Percentiles rank a stretch among this genome's conserved stretches.
These are phyloP conservation scores for Capronia americana DNA, from an alignment of 2,329 filamentous ascomycete species.

Conservation along the genomic window DNA sequence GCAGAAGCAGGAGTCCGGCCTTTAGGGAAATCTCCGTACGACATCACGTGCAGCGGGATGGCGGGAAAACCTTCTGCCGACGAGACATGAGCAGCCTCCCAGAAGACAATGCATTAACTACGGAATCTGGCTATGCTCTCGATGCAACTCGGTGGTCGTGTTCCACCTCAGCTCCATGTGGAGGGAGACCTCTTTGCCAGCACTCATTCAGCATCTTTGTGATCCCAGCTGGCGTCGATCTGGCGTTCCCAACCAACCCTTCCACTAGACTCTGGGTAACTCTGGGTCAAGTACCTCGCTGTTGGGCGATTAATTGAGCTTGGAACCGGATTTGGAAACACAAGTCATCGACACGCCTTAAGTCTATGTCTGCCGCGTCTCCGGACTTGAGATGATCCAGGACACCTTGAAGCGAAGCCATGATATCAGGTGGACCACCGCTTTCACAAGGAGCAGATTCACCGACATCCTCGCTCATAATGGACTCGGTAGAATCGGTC, in stretches of 20 bases:
- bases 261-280: background rate
- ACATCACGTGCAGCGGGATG: background rate
- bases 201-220: no score
- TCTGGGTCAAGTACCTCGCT: background rate
- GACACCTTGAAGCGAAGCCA: conserved; percentile 29
- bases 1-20: conserved; percentile 10
- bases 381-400: conserved; percentile 30
- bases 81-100: background rate
- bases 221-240: background rate
- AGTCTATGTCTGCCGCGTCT: conserved; percentile 22
- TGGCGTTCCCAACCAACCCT: background rate
- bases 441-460: background rate
- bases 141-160: background rate
- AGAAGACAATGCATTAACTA: background rate
- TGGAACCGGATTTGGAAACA: conserved; percentile 38
- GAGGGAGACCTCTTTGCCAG: no score
- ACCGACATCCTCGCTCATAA: background rate
- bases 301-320: conserved; percentile 32
- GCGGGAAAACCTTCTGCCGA: background rate
- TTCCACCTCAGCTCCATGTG: no score
- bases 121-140: background rate
- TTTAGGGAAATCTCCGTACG: conserved; percentile 21
- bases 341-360: conserved; percentile 36
- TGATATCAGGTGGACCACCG: conserved; percentile 2
- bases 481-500: background rate